A percentile compares a stretch with the other conserved stretches of the same genome.
phyloP scores from a whole-genome alignment of 2,329 filamentous ascomycete genomes.

The Sclerotinia subarctica region DNA sequence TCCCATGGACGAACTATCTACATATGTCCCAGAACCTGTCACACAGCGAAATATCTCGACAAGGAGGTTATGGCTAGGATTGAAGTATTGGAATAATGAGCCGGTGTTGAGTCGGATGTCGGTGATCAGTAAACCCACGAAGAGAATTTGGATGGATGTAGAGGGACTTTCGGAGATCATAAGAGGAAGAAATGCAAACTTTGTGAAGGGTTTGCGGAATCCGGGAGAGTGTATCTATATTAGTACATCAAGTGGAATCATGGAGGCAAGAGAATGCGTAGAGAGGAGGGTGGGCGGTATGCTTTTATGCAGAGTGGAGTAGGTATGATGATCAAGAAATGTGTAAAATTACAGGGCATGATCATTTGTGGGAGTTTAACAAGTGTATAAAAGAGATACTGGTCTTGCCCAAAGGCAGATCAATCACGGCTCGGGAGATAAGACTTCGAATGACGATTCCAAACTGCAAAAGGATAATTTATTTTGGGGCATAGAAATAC shows the following conservation, averaged over 20 bases:
- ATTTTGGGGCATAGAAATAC: background rate
- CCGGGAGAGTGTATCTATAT: conserved; percentile 69
- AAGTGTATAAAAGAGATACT: conserved; percentile 14
- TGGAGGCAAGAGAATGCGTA: conserved; percentile 68
- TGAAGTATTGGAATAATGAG: conserved; percentile 72
- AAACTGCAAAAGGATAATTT: background rate
- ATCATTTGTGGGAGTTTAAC: conserved; percentile 15
- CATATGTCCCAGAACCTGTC: conserved; percentile 48
- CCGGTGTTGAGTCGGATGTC: conserved; percentile 63
- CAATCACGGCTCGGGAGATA: background rate
- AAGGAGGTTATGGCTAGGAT: conserved; percentile 64
- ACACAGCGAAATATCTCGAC: conserved; percentile 59
- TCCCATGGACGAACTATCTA: conserved; percentile 46
- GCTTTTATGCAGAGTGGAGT: conserved; percentile 60
- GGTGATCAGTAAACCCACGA: conserved; percentile 65
- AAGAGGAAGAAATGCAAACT: conserved; percentile 54
- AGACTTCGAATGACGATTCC: conserved; percentile 2
- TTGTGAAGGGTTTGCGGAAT: conserved; percentile 61
- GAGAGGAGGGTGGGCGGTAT: conserved; percentile 67
- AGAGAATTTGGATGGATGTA: conserved; percentile 60
- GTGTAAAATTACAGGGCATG: conserved; percentile 17
- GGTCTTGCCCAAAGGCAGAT: background rate
- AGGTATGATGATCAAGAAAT: conserved; percentile 25
- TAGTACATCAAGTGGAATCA: conserved; percentile 62
- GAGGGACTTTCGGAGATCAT: conserved; percentile 55